Conservation (phyloP, 805 yeast species). For the Cyberlindnera lachancei region DNA sequence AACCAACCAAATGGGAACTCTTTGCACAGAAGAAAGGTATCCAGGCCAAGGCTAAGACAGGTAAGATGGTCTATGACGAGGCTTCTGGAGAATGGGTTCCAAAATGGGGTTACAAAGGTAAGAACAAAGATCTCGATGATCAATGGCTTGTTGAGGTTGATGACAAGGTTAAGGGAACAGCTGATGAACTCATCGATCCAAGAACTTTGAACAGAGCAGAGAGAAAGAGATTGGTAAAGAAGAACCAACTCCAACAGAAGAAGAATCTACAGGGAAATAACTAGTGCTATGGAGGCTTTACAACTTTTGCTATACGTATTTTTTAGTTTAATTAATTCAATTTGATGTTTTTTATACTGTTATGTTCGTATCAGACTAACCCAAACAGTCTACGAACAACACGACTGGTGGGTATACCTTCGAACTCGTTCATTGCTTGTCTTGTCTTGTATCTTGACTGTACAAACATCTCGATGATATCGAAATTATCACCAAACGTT, state of each 20-base stretch:
- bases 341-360: no score
- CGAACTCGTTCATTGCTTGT: constrained; percentile 22
- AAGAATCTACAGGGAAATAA: constrained; percentile 49
- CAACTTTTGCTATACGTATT: no score
- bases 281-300: no score
- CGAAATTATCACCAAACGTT: constrained; percentile 27
- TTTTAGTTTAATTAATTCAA: no score
- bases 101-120: constrained; percentile 97
- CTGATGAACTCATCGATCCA: constrained; percentile 75
- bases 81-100: constrained; percentile 92
- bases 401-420: constrained; percentile 11
- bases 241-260: constrained; percentile 79
- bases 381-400: constrained; percentile 20
- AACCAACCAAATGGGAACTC: constrained; percentile 92
- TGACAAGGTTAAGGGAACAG: constrained; percentile 54
- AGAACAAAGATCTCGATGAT: constrained; percentile 75
- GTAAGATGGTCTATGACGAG: constrained; percentile 86
- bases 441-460: constrained; percentile 23
- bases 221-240: constrained; percentile 77
- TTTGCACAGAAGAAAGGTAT: constrained; percentile 97
- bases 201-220: constrained; percentile 74
- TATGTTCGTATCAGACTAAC: constrained; percentile 1
- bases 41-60: constrained; percentile 80
- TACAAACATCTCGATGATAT: constrained; percentile 27
- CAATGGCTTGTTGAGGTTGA: constrained; percentile 97